Percentiles rank a stretch among this genome's conserved stretches.
Evolutionary conservation across 148 eudicot species (phyloP).

Genomic region (Diospyros lotus): DNA sequence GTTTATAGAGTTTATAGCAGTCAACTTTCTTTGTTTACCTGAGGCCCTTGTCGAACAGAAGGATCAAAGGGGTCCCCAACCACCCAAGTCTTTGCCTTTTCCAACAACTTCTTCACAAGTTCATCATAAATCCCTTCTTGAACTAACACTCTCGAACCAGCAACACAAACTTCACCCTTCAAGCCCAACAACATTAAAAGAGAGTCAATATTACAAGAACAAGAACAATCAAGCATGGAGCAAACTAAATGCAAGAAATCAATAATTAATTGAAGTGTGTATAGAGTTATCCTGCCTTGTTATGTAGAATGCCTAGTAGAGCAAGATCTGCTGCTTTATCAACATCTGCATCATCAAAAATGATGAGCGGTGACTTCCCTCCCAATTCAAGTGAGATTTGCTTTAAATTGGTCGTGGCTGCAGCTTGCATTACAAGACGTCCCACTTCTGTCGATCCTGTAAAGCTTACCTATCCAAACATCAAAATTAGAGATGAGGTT

Average conservation of each 20-base stretch:
- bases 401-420: conserved; percentile 81
- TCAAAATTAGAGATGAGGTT: background rate
- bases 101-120: conserved; percentile 41
- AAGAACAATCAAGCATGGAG: too few relatives aligned
- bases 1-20: too few relatives aligned
- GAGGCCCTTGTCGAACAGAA: conserved; percentile 68
- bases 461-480: conserved; percentile 52
- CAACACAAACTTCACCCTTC: conserved; percentile 79
- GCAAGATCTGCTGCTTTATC: conserved; percentile 51
- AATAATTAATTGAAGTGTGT: background rate
- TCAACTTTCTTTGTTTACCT: conserved; percentile 28
- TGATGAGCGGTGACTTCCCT: conserved; percentile 73
- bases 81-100: conserved; percentile 62
- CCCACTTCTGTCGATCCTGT: conserved; percentile 84
- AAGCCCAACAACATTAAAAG: background rate
- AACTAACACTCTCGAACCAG: conserved; percentile 69
- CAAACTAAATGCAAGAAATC: too few relatives aligned
- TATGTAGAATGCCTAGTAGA: conserved; percentile 39
- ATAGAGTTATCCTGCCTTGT: conserved; percentile 54
- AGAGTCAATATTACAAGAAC: too few relatives aligned
- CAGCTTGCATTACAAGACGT: conserved; percentile 61
- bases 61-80: conserved; percentile 86
- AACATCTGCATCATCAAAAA: conserved; percentile 77
- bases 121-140: conserved; percentile 83
- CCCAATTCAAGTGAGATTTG: conserved; percentile 73